Percentiles rank a stretch among this genome's conserved stretches.
Evolutionary conservation across 371 early-diverging fungal species (phyloP).

Genomic region (Nematocida ausubeli): DNA sequence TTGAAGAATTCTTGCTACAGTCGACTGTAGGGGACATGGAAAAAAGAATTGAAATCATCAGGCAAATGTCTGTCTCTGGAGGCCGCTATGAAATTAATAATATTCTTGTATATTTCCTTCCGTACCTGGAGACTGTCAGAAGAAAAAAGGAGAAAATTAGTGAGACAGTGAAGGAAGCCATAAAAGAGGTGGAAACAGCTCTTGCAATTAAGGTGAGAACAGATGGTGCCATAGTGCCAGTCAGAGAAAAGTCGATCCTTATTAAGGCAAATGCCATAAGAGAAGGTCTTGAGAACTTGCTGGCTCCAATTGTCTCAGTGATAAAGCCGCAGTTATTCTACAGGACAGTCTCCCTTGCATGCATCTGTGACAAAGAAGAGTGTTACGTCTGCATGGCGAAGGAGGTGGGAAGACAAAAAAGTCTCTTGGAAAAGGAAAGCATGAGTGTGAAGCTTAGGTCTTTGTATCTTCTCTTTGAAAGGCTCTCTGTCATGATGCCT

Average conservation of each 20-base stretch:
- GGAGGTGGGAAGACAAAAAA: slow-evolving; percentile 16
- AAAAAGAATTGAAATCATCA: slow-evolving; percentile 5
- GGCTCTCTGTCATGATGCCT: slow-evolving; percentile 21
- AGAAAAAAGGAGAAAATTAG: slow-evolving; percentile 19
- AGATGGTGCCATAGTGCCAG: slow-evolving; percentile 18
- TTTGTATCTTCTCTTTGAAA: slow-evolving; percentile 42
- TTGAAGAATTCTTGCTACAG: slow-evolving; percentile 57
- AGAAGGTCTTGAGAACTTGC: slow-evolving; percentile 4
- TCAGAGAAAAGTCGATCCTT: slow-evolving; percentile 39
- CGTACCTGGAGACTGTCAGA: slow-evolving; percentile 24
- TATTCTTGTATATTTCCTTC: slow-evolving; percentile 45
- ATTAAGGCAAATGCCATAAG: slow-evolving; percentile 4
- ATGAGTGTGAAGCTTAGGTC: slow-evolving; percentile 43
- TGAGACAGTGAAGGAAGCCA: not conserved
- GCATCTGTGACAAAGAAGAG: slow-evolving; percentile 18
- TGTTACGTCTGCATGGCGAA: slow-evolving; percentile 39
- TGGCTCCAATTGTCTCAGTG: slow-evolving; percentile 31
- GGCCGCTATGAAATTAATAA: slow-evolving; percentile 33
- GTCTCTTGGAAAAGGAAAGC: slow-evolving; percentile 42
- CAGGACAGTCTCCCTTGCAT: not conserved
- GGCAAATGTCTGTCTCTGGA: slow-evolving; percentile 3
- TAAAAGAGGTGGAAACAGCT: slow-evolving; percentile 37
- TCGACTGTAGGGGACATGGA: slow-evolving; percentile 50
- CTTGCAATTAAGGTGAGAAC: slow-evolving; percentile 22
- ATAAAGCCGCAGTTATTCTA: slow-evolving; percentile 47